phyloP scores from a whole-genome alignment of 2,329 filamentous ascomycete genomes.

The Leptographium wingfieldii region DNA sequence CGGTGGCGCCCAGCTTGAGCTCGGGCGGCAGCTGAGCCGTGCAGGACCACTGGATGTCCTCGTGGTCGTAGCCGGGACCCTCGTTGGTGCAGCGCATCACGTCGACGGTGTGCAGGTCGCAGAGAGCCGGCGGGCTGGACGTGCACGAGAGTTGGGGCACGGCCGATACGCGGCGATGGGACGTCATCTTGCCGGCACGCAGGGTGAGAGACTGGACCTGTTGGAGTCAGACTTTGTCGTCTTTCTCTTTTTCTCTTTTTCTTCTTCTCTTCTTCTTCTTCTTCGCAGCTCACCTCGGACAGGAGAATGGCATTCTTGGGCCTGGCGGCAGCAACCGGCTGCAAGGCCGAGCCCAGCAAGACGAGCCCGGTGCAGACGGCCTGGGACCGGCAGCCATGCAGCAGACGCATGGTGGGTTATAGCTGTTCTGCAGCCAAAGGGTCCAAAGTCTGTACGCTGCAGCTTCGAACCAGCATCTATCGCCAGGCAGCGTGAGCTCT shows the following conservation, averaged over 20 bases:
- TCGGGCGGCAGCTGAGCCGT: conserved; percentile 47
- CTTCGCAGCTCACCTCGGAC: conserved; percentile 40
- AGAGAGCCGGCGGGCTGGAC: conserved; percentile 51
- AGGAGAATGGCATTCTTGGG: conserved; percentile 43
- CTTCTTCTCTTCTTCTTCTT: too few relatives aligned
- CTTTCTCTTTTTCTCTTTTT: too few relatives aligned
- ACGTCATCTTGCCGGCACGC: conserved; percentile 51
- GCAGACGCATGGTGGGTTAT: neutral
- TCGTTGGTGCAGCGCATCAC: conserved; percentile 83
- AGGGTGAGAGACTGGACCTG: conserved; percentile 70
- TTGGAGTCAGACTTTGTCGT: conserved; percentile 23
- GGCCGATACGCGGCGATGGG: conserved; percentile 60
- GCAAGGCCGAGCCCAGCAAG: neutral
- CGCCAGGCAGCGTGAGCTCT: too few relatives aligned
- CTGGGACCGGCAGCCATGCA: neutral
- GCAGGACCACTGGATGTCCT: conserved; percentile 90
- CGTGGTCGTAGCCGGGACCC: conserved; percentile 62
- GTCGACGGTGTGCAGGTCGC: conserved; percentile 60
- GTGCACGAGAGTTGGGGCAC: conserved; percentile 67
- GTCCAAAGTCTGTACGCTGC: too few relatives aligned
- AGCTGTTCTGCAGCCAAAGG: too few relatives aligned
- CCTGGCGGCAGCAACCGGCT: conserved; percentile 7
- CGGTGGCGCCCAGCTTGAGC: conserved; percentile 65
- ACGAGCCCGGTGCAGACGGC: conserved; percentile 1
- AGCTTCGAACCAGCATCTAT: too few relatives aligned